A percentile compares a stretch with the other conserved stretches of the same genome.
Conservation (phyloP, 2,329 filamentous ascomycete genomes). For the Cytospora chrysosperma region DNA sequence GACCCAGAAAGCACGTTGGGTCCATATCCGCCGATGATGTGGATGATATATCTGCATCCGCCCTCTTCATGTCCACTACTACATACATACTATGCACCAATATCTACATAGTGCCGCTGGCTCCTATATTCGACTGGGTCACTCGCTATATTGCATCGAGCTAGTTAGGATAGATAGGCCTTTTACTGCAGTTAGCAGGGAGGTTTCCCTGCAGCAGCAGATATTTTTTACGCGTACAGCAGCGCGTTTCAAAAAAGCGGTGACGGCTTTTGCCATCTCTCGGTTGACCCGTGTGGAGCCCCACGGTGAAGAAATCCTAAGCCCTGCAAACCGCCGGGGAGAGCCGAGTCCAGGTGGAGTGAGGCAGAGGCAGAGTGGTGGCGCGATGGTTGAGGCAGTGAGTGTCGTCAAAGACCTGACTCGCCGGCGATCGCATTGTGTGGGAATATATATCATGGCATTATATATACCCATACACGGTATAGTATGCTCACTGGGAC, state of each 20-base stretch:
- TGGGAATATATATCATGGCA: too few species aligned
- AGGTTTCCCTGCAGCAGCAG: background rate
- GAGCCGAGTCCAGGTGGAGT: slow-evolving; percentile 6
- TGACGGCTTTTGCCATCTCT: background rate
- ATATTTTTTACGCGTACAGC: background rate
- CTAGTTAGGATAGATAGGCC: too few species aligned
- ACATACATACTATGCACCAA: too few species aligned
- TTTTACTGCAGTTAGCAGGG: background rate
- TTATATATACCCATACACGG: background rate
- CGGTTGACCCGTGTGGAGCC: background rate
- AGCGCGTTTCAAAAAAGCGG: background rate
- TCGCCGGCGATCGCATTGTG: slow-evolving; percentile 1
- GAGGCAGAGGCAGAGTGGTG: background rate
- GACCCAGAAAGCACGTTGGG: too few species aligned
- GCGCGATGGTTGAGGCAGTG: slow-evolving; percentile 13
- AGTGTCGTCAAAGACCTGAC: slow-evolving; percentile 14
- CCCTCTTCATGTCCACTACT: too few species aligned
- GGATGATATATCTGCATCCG: too few species aligned
- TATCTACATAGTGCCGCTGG: too few species aligned
- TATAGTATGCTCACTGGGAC: background rate
- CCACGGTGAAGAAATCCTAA: background rate
- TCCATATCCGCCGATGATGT: too few species aligned
- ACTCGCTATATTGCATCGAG: too few species aligned
- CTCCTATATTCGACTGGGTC: too few species aligned
- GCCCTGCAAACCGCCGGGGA: slow-evolving; percentile 18